These are phyloP conservation scores for Fusarium avenaceum DNA, from an alignment of 2,329 filamentous ascomycete species.

Conservation along the genomic window DNA sequence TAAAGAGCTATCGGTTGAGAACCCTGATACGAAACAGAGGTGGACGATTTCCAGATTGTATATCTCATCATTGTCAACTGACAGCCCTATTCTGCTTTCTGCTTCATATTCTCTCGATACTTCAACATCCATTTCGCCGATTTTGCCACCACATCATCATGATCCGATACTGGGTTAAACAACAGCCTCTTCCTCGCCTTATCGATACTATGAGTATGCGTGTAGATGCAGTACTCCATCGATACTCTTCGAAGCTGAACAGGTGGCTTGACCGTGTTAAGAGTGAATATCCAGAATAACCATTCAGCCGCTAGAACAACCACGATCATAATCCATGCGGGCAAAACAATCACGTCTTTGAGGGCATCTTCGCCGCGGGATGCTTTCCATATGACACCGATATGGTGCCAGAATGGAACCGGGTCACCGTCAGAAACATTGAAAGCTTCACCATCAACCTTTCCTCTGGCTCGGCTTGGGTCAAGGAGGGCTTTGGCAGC, in stretches of 20 bases:
- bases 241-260: conserved; percentile 40
- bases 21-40: too few species aligned
- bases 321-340: conserved; percentile 45
- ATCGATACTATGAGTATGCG: conserved; percentile 28
- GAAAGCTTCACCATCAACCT: conserved; percentile 53
- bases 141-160: conserved; percentile 26
- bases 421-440: conserved; percentile 54
- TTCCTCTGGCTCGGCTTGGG: conserved; percentile 12
- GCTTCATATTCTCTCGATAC: neutral
- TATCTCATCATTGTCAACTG: too few species aligned
- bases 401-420: conserved; percentile 52
- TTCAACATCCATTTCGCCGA: conserved; percentile 30
- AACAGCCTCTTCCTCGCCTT: conserved; percentile 23
- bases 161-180: conserved; percentile 25
- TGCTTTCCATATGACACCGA: conserved; percentile 43
- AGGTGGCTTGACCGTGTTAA: conserved; percentile 45
- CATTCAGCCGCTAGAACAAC: conserved; percentile 36
- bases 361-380: conserved; percentile 28
- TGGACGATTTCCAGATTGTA: too few species aligned
- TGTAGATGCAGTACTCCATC: conserved; percentile 40
- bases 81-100: conserved; percentile 1
- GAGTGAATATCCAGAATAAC: conserved; percentile 45
- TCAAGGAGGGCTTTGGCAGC: conserved; percentile 49
- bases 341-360: conserved; percentile 35
- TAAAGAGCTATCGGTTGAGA: too few species aligned